These are phyloP conservation scores for Nemania serpens DNA, from an alignment of 2,329 filamentous ascomycete species.

Conservation along the genomic window DNA sequence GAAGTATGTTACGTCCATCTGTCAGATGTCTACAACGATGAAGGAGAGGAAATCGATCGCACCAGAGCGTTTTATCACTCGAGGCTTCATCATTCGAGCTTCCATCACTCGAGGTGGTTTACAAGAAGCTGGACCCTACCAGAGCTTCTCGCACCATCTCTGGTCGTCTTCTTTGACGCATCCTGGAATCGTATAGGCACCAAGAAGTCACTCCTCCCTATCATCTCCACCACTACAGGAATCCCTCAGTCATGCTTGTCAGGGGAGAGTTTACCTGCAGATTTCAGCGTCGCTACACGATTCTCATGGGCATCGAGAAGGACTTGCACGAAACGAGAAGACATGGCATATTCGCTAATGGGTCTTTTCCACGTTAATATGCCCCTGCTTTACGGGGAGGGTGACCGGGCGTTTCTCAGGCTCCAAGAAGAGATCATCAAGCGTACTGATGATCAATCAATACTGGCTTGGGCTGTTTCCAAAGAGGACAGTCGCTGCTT, in stretches of 20 bases:
- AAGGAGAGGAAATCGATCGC: background rate
- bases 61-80: background rate
- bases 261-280: background rate
- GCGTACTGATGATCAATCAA: constrained; percentile 3
- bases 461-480: constrained; percentile 11
- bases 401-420: constrained; percentile 12
- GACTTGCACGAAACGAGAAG: constrained; percentile 12
- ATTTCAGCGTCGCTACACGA: constrained; percentile 30
- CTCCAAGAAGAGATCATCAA: constrained; percentile 19
- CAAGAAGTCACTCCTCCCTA: constrained; percentile 24
- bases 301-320: constrained; percentile 21
- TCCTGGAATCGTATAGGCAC: constrained; percentile 38
- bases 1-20: background rate
- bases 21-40: background rate
- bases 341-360: constrained; percentile 18
- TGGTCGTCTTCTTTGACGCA: constrained; percentile 37
- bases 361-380: constrained; percentile 19
- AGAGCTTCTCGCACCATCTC: constrained; percentile 10
- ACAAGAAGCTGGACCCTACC: constrained; percentile 16
- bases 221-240: constrained; percentile 28
- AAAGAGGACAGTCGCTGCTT: background rate
- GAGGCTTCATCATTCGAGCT: too few species aligned
- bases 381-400: constrained; percentile 20
- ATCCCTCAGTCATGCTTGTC: constrained; percentile 31
- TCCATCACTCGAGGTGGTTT: constrained; percentile 6